These are phyloP conservation scores for Blastosporella zonata DNA, from an alignment of 1,284 basidiomycete genomes.

Conservation along the genomic window DNA sequence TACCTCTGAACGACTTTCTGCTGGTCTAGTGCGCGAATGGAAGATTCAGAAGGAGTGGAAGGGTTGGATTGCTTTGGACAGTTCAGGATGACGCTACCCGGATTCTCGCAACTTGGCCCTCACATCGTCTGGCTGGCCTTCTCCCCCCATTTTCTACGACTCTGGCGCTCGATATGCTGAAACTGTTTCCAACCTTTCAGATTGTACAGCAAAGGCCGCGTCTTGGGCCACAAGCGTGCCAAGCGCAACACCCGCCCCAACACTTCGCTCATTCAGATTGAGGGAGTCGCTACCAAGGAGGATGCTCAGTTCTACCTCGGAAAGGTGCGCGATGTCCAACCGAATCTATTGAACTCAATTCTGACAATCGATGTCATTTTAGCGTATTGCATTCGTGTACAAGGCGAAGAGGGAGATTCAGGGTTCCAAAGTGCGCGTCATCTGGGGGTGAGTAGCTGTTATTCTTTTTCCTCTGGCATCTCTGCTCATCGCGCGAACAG, in stretches of 20 bases:
- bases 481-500: constrained; percentile 34
- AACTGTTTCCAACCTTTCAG: constrained; percentile 39
- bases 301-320: constrained; percentile 98
- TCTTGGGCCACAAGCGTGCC: constrained; percentile 97
- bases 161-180: constrained; percentile 12
- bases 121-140: constrained; percentile 2
- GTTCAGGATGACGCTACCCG: constrained; percentile 35
- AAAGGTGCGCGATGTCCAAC: constrained; percentile 65
- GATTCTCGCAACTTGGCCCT: constrained; percentile 7
- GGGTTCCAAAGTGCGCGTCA: constrained; percentile 92
- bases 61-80: constrained; percentile 33
- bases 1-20: constrained; percentile 15
- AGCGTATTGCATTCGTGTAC: constrained; percentile 99
- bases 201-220: constrained; percentile 96
- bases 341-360: neutral
- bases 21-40: constrained; percentile 23
- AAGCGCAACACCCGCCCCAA: constrained; percentile 96
- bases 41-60: constrained; percentile 20
- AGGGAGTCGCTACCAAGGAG: constrained; percentile 92
- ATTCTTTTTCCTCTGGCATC: constrained; percentile 1
- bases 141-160: constrained; percentile 1
- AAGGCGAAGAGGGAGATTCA: constrained; percentile 90
- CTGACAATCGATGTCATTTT: constrained; percentile 12
- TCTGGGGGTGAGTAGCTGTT: constrained; percentile 78
- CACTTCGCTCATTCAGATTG: constrained; percentile 95